Conservation (phyloP, 495 filamentous ascomycete genomes). For the Podospora tetraspora region DNA sequence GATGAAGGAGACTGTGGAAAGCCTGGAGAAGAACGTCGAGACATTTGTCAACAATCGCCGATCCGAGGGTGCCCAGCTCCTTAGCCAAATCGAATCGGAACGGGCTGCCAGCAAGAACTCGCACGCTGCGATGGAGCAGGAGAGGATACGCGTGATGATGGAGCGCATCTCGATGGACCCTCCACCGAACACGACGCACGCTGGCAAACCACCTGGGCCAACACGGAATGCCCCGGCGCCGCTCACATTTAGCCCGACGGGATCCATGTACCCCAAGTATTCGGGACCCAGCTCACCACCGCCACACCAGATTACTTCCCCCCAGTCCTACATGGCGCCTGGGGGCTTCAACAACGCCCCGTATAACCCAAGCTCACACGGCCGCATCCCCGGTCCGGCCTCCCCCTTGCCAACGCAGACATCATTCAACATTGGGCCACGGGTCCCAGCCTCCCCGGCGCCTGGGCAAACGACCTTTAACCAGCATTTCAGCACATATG, state of each 20-base stretch:
- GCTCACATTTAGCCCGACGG: constrained; percentile 32
- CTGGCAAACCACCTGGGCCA: constrained; percentile 36
- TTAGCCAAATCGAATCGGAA: constrained; percentile 80
- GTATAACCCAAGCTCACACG: constrained; percentile 47
- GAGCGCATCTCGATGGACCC: constrained; percentile 84
- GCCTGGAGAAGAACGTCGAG: constrained; percentile 93
- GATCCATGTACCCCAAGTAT: constrained; percentile 46
- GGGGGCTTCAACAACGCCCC: constrained; percentile 17
- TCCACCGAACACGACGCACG: constrained; percentile 35
- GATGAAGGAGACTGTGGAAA: constrained; percentile 93
- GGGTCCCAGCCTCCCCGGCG: constrained; percentile 49
- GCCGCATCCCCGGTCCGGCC: constrained; percentile 44
- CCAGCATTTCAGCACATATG: constrained; percentile 40
- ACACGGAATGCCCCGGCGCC: constrained; percentile 44
- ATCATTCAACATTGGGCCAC: constrained; percentile 40
- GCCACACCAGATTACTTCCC: constrained; percentile 37
- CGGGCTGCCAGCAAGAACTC: constrained; percentile 60
- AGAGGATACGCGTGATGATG: constrained; percentile 83
- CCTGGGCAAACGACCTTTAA: constrained; percentile 46
- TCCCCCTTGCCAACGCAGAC: constrained; percentile 46
- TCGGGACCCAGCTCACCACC: constrained; percentile 49
- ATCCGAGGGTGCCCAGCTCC: constrained; percentile 83
- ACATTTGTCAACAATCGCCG: constrained; percentile 92
- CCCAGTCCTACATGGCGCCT: constrained; percentile 34
- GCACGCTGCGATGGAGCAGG: constrained; percentile 80